A percentile compares a stretch with the other conserved stretches of the same genome.
Conservation (phyloP, 208 protist genomes). For the Angomonas ambiguus region DNA sequence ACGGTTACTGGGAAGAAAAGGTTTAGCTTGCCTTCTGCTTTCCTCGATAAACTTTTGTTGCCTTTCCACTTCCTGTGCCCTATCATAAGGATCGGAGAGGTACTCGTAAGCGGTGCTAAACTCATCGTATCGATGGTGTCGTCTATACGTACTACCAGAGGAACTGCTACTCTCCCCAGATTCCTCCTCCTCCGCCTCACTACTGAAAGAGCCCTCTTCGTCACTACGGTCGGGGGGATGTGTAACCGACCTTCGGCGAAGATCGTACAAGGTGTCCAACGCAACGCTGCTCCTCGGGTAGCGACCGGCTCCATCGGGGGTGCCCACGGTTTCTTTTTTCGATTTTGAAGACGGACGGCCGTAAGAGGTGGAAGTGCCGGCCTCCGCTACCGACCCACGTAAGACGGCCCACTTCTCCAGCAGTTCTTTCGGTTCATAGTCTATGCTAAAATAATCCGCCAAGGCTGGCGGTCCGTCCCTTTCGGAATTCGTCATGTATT, state of each 20-base stretch:
- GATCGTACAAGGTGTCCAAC: constrained; percentile 21
- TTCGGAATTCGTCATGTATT: neutral
- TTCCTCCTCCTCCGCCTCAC: neutral
- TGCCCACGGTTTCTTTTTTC: neutral
- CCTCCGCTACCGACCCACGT: constrained; percentile 5
- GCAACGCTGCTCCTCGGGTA: constrained; percentile 20
- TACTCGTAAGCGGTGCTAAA: constrained; percentile 25
- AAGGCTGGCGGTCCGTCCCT: neutral
- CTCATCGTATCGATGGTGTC: constrained; percentile 50
- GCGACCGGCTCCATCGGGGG: neutral
- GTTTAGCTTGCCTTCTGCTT: constrained; percentile 50
- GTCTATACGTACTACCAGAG: constrained; percentile 22
- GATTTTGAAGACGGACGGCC: no score
- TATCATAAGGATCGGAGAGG: constrained; percentile 63
- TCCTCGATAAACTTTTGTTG: constrained; percentile 70
- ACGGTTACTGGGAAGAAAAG: constrained; percentile 61
- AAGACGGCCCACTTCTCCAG: constrained; percentile 27
- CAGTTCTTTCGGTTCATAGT: constrained; percentile 31
- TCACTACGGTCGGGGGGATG: neutral
- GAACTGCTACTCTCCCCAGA: constrained; percentile 15
- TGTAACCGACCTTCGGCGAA: neutral
- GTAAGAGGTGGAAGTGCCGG: neutral
- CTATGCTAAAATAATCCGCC: constrained; percentile 47
- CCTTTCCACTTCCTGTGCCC: constrained; percentile 44
- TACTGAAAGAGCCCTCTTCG: neutral